Conservation (phyloP, 1,284 basidiomycete species). For the Trichosporon sp. region DNA sequence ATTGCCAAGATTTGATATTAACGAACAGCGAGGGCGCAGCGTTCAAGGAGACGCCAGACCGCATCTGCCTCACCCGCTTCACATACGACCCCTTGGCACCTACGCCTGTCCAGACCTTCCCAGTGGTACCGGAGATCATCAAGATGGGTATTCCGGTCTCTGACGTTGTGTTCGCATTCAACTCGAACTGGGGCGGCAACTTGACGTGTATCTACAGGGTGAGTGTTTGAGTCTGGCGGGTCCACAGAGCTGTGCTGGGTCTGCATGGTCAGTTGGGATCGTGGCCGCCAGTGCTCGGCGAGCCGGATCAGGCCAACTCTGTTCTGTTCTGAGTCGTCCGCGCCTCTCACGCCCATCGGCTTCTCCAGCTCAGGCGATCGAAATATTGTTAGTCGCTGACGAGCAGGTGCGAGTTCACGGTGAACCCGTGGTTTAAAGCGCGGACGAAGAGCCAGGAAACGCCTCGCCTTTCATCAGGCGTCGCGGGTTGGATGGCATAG, state of each 20-base stretch:
- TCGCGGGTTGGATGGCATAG: neutral
- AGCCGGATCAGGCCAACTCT: no score
- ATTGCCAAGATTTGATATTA: constrained; percentile 38
- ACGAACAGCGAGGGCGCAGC: neutral
- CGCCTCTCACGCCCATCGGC: no score
- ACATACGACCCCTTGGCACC: constrained; percentile 72
- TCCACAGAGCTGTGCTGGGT: no score
- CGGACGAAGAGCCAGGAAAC: neutral
- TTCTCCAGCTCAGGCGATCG: constrained; percentile 21
- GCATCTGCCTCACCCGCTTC: constrained; percentile 72
- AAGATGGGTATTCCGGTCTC: constrained; percentile 76
- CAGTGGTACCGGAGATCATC: constrained; percentile 67
- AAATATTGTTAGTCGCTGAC: constrained; percentile 38
- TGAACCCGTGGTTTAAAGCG: neutral
- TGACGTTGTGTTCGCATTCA: constrained; percentile 73
- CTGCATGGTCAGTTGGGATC: no score
- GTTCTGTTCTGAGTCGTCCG: no score
- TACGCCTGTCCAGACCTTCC: constrained; percentile 82
- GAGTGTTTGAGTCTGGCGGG: constrained; percentile 30
- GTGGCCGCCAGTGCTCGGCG: no score
- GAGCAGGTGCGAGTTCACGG: constrained; percentile 22
- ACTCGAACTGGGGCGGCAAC: constrained; percentile 84
- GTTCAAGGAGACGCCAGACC: constrained; percentile 22
- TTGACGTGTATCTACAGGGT: constrained; percentile 91
- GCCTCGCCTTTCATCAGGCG: no score